These are phyloP conservation scores for Penicillium sp. DNA, from an alignment of 2,329 filamentous ascomycete genomes.

Conservation along the genomic window DNA sequence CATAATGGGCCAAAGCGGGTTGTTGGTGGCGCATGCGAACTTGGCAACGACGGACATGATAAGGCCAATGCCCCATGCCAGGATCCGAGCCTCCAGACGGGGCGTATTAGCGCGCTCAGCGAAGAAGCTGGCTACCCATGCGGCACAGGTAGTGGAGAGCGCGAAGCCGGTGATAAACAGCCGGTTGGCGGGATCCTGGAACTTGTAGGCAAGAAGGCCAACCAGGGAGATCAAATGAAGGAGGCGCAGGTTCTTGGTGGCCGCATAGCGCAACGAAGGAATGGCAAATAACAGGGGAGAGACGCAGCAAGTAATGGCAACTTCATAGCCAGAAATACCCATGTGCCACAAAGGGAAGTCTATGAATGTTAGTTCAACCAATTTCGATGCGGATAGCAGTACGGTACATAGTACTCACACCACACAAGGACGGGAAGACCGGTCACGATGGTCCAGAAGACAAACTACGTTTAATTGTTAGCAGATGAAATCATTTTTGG, in stretches of 20 bases:
- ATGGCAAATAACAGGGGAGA: conserved; percentile 77
- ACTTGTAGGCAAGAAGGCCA: conserved; percentile 75
- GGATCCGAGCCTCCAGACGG: conserved; percentile 75
- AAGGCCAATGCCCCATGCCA: conserved; percentile 77
- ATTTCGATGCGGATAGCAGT: background rate
- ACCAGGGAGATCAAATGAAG: conserved; percentile 74
- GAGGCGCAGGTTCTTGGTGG: conserved; percentile 65
- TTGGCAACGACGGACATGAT: conserved; percentile 84
- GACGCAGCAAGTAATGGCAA: conserved; percentile 77
- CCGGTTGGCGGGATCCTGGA: conserved; percentile 68
- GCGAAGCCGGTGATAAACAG: conserved; percentile 79
- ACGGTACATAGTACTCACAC: conserved; percentile 61
- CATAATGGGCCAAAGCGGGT: conserved; percentile 95
- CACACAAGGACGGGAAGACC: conserved; percentile 85
- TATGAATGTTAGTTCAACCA: conserved; percentile 36
- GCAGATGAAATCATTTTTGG: conserved; percentile 17
- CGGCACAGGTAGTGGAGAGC: conserved; percentile 74
- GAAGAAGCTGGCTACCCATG: conserved; percentile 79
- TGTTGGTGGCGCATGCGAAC: conserved; percentile 91
- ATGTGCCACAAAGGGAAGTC: conserved; percentile 98
- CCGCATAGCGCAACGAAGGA: conserved; percentile 63
- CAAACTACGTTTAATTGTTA: conserved; percentile 58
- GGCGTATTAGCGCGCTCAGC: conserved; percentile 70
- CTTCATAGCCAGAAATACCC: conserved; percentile 96
- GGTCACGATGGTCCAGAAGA: conserved; percentile 94